Base-by-base conservation (phyloP, 1,284 basidiomycete genomes). In the Cutaneotrichosporon spelunceum region DNA sequence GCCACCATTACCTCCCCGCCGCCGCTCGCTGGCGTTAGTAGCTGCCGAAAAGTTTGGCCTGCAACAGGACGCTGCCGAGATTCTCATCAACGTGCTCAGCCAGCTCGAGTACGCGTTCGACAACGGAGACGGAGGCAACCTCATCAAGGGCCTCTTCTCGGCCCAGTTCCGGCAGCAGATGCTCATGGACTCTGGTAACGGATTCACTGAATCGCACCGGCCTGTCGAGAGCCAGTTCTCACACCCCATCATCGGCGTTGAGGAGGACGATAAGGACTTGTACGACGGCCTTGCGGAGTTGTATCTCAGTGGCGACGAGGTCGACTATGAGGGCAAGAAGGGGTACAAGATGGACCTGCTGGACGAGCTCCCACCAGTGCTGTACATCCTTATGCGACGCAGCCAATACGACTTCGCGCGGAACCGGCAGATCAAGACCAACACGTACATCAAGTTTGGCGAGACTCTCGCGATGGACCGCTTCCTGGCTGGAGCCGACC, bases 21-120 rank as follows among this genome's bases (percentile, higher is more conserved):
- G 56, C 5, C 60, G 45, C 16, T 64, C 62, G 0, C 57, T 59
- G 39, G 66, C 66, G 0, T 61, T 67, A 2, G 66, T 67, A 0
- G 63, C 66, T 0, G 66, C 66, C 3, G 66, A 67, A 42, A 67
- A 64, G 56, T 67, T 67, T 52, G 93, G 93, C n/a, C 88, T 90
- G 67, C 95, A 99, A 72, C 95, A 99, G 73, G 95, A 99, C 75
- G 94, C 98, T 2, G 90, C 94, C 0, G 95, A 99, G 79, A 97
- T 95, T 77, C 90, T 99, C 86, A 94, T 99, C 79, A 99, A 99
- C 71, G 94, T 95, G 80, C 89, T 99, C 82, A 96, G 96, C 79
- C 96, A 99, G 78, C 91, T 99, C 62, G 94, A 99, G 78, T 89
- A 91, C 10, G 94, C 93, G 0, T 78, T 97, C 52, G 87, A 89